Base-by-base conservation (phyloP, 2,329 filamentous ascomycete genomes). In the Trichoderma koningii region DNA sequence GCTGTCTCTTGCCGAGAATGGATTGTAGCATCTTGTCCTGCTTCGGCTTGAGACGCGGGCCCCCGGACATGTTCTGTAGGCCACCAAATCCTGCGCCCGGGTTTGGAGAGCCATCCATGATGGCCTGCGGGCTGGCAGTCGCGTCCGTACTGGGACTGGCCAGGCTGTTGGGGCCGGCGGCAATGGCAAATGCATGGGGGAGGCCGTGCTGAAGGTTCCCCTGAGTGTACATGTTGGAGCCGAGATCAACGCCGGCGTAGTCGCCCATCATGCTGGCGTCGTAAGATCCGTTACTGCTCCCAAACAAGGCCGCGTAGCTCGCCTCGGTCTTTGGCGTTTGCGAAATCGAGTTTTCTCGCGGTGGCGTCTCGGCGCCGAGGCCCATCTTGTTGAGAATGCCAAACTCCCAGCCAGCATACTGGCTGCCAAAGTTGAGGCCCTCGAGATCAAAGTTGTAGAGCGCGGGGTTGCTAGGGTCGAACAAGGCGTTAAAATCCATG, bases 371-470 rank as follows among this genome's bases (percentile, higher is more conserved):
- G n/a, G 88, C 90, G 15, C 91, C 66, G 14, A 78, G 69, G 5
- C 92, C 92, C 91, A 99, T 96, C 75, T 98, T 94, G 30, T 92
- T 93, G 0, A 99, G 85, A 86, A 98, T 97, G 62, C 93, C 91
- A 75, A 98, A 97, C 76, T 98, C 95, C 76, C 97, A 84, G 19
- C 93, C 94, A 66, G 93, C 94, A 74, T 98, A 99, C 69, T 96
- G 92, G 74, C 95, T 98, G 64, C 93, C 93, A 76, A 98, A 99
- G 64, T 79, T 79, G 75, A 97, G 85, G 66, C 92, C 93, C 63
- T 96, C 93, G 12, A 97, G 86, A 75, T 98, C 93, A 76, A 98
- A 97, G 75, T 97, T 97, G 84, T 96, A 97, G 63, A 97, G 80
- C 0, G 93, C 91, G 3, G 93, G 92, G 74, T 98, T 95, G 73